Evolutionary conservation across 2,329 filamentous ascomycete species (phyloP).

Genomic region (Cladosporium sp.): DNA sequence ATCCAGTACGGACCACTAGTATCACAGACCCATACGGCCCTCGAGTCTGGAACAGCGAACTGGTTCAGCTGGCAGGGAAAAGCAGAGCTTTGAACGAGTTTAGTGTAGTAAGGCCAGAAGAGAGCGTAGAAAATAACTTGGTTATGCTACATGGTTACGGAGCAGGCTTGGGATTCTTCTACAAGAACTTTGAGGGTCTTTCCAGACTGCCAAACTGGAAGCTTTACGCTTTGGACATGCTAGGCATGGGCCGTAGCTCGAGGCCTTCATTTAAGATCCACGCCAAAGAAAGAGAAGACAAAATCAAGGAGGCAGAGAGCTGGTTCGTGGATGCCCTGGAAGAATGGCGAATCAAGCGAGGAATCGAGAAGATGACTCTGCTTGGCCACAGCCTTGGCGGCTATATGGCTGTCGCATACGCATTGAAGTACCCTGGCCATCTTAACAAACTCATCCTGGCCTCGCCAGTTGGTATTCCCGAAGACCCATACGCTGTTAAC

Average conservation of each 20-base stretch:
- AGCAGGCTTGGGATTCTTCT: conserved; percentile 94
- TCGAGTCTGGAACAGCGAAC: conserved; percentile 76
- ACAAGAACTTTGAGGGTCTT: conserved; percentile 91
- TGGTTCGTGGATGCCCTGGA: conserved; percentile 97
- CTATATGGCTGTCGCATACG: conserved; percentile 92
- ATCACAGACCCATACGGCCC: conserved; percentile 74
- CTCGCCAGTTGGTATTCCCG: conserved; percentile 89
- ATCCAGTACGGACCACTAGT: conserved; percentile 40
- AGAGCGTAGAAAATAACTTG: conserved; percentile 75
- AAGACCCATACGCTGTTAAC: conserved; percentile 83
- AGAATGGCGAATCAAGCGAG: conserved; percentile 85
- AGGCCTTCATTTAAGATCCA: conserved; percentile 79
- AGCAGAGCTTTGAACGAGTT: conserved; percentile 89
- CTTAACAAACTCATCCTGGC: conserved; percentile 95
- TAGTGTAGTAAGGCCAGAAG: conserved; percentile 76
- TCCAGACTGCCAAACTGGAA: conserved; percentile 77
- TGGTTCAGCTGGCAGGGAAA: conserved; percentile 80
- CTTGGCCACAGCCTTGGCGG: conserved; percentile 91
- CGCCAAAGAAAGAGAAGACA: conserved; percentile 72
- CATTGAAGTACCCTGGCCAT: conserved; percentile 89
- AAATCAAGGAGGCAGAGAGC: conserved; percentile 82
- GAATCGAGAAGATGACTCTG: conserved; percentile 89
- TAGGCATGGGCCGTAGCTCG: conserved; percentile 88
- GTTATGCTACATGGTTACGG: conserved; percentile 98
- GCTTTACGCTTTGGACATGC: conserved; percentile 87